Percentiles rank a stretch among this genome's conserved stretches.
phyloP scores from a whole-genome alignment of 1,284 basidiomycete species.

The Boletellus deceptivus region DNA sequence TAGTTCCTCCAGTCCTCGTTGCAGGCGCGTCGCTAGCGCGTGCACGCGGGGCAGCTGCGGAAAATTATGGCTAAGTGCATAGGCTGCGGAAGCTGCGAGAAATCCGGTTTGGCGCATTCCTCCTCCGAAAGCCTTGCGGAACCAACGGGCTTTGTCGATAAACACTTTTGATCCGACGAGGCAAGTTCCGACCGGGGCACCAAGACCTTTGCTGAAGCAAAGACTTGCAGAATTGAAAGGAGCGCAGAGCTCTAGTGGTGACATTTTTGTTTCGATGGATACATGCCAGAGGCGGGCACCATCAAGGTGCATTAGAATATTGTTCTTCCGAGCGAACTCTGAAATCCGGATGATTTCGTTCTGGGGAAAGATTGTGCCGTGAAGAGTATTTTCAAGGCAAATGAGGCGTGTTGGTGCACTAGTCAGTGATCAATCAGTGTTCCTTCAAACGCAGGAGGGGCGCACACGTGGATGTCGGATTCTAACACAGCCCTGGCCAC shows the following conservation, averaged over 20 bases:
- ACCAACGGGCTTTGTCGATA: conserved; percentile 75
- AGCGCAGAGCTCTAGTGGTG: conserved; percentile 76
- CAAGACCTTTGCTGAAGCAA: conserved; percentile 96
- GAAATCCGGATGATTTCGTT: conserved; percentile 85
- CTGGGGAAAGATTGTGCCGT: conserved; percentile 90
- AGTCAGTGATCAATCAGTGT: conserved; percentile 13
- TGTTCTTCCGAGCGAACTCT: conserved; percentile 66
- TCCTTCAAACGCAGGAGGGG: neutral
- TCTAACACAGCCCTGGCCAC: conserved; percentile 64
- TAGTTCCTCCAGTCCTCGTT: conserved; percentile 68
- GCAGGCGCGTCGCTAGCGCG: conserved; percentile 66
- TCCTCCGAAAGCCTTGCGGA: conserved; percentile 93
- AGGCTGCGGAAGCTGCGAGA: conserved; percentile 82
- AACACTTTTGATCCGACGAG: conserved; percentile 82
- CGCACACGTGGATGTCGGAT: conserved; percentile 73
- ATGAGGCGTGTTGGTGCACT: conserved; percentile 83
- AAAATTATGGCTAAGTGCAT: conserved; percentile 84
- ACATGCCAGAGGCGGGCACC: conserved; percentile 97
- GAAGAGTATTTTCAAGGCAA: conserved; percentile 89
- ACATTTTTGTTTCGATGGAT: conserved; percentile 69
- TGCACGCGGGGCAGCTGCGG: conserved; percentile 78
- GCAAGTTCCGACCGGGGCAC: conserved; percentile 89
- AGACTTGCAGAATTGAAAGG: conserved; percentile 93
- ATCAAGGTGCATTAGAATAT: conserved; percentile 86
- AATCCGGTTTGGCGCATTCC: conserved; percentile 91